phyloP scores from a whole-genome alignment of 163 green algal species.

The Scenedesmus sp. region DNA sequence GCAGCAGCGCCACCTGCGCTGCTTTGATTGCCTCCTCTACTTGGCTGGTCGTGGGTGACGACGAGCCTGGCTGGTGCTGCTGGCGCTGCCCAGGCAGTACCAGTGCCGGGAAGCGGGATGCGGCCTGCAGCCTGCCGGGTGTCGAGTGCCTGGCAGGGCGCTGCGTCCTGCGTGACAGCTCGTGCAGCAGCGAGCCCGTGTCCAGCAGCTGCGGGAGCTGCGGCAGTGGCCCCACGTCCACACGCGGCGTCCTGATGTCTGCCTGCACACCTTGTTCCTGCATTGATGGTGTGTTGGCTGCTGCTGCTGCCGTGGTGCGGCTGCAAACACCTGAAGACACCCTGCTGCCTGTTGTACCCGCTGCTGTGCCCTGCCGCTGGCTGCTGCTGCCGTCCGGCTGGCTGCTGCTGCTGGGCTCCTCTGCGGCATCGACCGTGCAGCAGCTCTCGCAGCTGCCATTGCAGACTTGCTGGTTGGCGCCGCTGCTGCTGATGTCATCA shows the following conservation, averaged over 20 bases:
- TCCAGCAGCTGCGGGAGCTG: background rate
- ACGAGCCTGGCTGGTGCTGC: background rate
- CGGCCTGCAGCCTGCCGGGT: constrained; percentile 12
- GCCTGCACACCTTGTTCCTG: constrained; percentile 15
- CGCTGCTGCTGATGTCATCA: constrained; percentile 1
- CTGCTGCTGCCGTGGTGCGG: background rate
- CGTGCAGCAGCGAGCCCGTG: background rate
- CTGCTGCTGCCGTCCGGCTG: background rate
- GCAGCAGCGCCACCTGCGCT: constrained; percentile 38
- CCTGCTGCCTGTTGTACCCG: background rate
- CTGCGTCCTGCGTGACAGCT: constrained; percentile 17
- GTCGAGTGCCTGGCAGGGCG: background rate
- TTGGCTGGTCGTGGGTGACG: background rate
- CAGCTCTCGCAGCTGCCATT: background rate
- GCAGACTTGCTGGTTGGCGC: constrained; percentile 5
- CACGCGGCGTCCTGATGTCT: background rate
- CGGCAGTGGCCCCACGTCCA: background rate
- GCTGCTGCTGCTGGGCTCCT: background rate
- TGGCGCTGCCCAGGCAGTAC: background rate
- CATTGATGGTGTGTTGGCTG: background rate
- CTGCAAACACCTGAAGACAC: background rate
- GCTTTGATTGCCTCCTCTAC: constrained; percentile 44
- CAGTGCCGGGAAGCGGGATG: background rate
- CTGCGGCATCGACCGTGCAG: background rate
- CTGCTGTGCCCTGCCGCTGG: background rate